These are phyloP conservation scores for Colletotrichum siamense DNA, from an alignment of 2,329 filamentous ascomycete species.

Conservation along the genomic window DNA sequence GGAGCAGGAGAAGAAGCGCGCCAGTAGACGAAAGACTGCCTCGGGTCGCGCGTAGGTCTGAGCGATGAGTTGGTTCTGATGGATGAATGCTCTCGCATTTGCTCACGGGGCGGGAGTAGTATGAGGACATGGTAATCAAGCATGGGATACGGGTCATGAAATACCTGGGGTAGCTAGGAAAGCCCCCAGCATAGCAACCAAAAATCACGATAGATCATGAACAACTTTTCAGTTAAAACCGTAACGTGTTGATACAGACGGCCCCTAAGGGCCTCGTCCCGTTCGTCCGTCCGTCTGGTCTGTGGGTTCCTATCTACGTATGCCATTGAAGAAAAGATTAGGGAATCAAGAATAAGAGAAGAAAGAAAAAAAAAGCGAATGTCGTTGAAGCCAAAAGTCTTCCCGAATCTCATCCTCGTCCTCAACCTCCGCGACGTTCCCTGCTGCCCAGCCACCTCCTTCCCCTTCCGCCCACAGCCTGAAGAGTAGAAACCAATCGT, in stretches of 20 bases:
- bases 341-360: slow-evolving; percentile 10
- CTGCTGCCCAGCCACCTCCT: background rate
- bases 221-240: background rate
- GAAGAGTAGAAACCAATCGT: background rate
- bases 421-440: background rate
- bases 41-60: slow-evolving; percentile 29
- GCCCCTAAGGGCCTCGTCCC: background rate
- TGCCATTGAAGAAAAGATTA: slow-evolving; percentile 1
- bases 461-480: background rate
- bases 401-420: background rate
- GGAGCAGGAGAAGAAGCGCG: slow-evolving; percentile 53
- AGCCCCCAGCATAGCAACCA: background rate
- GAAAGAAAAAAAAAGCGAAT: slow-evolving; percentile 15
- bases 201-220: slow-evolving; percentile 13
- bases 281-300: background rate
- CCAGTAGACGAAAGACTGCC: slow-evolving; percentile 57
- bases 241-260: background rate
- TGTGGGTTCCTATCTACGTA: background rate
- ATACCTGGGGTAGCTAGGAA: background rate
- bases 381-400: slow-evolving; percentile 14
- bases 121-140: background rate
- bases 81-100: background rate
- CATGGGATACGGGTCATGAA: background rate
- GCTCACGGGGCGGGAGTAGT: background rate
- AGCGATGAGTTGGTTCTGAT: background rate